Percentiles rank a stretch among this genome's conserved stretches.
phyloP scores from a whole-genome alignment of 1,139 yeast species.

The Yamadazyma blattariae region DNA sequence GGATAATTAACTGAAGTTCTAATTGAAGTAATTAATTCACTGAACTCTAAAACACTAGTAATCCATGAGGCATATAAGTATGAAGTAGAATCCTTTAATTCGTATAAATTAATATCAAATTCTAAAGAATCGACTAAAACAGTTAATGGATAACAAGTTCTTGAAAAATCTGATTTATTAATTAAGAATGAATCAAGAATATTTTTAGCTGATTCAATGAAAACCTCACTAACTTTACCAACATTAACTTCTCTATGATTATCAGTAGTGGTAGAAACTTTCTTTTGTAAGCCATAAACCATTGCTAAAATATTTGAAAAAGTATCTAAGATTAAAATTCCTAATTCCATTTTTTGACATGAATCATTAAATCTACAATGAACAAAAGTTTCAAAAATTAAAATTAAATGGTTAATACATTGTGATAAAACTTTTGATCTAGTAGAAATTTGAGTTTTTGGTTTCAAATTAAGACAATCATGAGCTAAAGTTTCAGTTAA shows the following conservation, averaged over 20 bases:
- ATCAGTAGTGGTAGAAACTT: no score
- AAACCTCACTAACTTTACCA: slow-evolving; percentile 46
- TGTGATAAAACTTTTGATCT: slow-evolving; percentile 54
- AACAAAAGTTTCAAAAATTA: slow-evolving; percentile 70
- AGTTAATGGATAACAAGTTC: slow-evolving; percentile 59
- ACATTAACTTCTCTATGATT: slow-evolving; percentile 15
- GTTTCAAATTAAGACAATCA: slow-evolving; percentile 48
- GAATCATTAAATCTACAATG: slow-evolving; percentile 64
- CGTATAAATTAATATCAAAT: slow-evolving; percentile 32
- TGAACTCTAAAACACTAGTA: slow-evolving; percentile 36
- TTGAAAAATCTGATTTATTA: slow-evolving; percentile 43
- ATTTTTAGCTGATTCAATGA: slow-evolving; percentile 47
- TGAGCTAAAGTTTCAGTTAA: slow-evolving; percentile 53
- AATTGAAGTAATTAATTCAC: slow-evolving; percentile 48
- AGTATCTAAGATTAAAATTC: slow-evolving; percentile 52
- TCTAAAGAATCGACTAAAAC: slow-evolving; percentile 50
- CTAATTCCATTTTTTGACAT: slow-evolving; percentile 61
- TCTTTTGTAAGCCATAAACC: slow-evolving; percentile 56
- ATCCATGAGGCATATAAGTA: slow-evolving; percentile 45
- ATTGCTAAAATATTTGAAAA: slow-evolving; percentile 55
- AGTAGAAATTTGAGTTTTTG: slow-evolving; percentile 12
- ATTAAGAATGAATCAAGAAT: slow-evolving; percentile 59
- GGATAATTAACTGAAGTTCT: slow-evolving; percentile 47
- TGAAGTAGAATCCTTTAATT: slow-evolving; percentile 41
- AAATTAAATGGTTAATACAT: slow-evolving; percentile 55